phyloP scores from a whole-genome alignment of 2,329 filamentous ascomycete species.

The Lojkania enalia region DNA sequence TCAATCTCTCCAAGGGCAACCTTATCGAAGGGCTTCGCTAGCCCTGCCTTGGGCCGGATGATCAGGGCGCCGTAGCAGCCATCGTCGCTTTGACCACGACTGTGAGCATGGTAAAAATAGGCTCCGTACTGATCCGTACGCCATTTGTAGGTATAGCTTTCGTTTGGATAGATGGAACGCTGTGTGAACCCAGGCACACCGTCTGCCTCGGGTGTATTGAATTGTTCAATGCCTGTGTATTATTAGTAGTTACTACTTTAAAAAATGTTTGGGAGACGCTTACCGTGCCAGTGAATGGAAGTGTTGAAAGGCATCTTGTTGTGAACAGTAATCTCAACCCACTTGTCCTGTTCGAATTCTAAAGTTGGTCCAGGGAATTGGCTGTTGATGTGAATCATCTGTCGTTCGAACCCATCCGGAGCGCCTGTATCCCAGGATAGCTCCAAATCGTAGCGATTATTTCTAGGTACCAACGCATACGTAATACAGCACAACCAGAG shows the following conservation, averaged over 20 bases:
- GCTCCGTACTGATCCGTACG: constrained; percentile 60
- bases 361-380: constrained; percentile 30
- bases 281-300: constrained; percentile 57
- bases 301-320: constrained; percentile 55
- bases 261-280: not conserved
- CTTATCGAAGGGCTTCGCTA: constrained; percentile 53
- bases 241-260: no score
- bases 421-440: constrained; percentile 26
- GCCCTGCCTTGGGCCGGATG: constrained; percentile 46
- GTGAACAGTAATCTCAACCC: constrained; percentile 41
- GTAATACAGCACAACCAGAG: constrained; percentile 15
- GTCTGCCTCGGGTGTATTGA: constrained; percentile 62
- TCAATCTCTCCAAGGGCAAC: constrained; percentile 49
- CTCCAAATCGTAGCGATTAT: constrained; percentile 21
- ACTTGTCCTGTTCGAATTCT: constrained; percentile 26
- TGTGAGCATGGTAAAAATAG: constrained; percentile 66
- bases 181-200: constrained; percentile 63
- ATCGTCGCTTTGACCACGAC: constrained; percentile 60
- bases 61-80: constrained; percentile 62
- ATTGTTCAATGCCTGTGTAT: constrained; percentile 52
- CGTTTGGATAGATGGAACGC: constrained; percentile 53
- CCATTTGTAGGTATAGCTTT: constrained; percentile 58
- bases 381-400: constrained; percentile 33
- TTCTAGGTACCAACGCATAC: constrained; percentile 9
- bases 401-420: constrained; percentile 28